A percentile compares a stretch with the other conserved stretches of the same genome.
These are phyloP conservation scores for Ustilago tritici DNA, from an alignment of 1,284 basidiomycete genomes.

Conservation along the genomic window DNA sequence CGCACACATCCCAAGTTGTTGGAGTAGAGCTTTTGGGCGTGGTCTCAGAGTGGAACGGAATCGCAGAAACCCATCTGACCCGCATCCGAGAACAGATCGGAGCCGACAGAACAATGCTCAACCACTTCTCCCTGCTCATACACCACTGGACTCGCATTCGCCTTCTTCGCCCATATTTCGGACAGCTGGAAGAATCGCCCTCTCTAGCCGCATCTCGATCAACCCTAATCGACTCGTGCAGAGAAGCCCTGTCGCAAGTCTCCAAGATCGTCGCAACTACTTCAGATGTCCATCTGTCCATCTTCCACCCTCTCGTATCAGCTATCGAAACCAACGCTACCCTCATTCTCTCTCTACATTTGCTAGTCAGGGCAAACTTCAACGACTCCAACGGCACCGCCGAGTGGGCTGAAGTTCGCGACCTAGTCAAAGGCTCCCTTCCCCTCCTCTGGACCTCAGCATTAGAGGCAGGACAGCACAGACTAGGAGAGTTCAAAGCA, in stretches of 20 bases:
- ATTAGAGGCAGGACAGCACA: conserved; percentile 9
- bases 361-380: conserved; percentile 15
- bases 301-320: conserved; percentile 39
- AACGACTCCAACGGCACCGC: conserved; percentile 24
- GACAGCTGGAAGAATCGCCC: conserved; percentile 12
- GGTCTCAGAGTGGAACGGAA: conserved; percentile 30
- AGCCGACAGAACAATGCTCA: conserved; percentile 25
- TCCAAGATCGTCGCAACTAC: conserved; percentile 33
- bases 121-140: conserved; percentile 34
- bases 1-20: background rate
- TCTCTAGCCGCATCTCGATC: conserved; percentile 16
- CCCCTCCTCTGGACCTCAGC: conserved; percentile 38
- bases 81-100: conserved; percentile 24
- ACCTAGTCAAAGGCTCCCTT: conserved; percentile 24
- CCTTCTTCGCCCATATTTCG: conserved; percentile 27
- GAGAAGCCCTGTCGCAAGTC: conserved; percentile 31
- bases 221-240: conserved; percentile 31
- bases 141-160: conserved; percentile 47
- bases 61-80: conserved; percentile 27
- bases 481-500: conserved; percentile 20
- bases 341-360: conserved; percentile 34
- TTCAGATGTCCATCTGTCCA: conserved; percentile 39
- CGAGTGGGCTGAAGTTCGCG: conserved; percentile 24
- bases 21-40: conserved; percentile 11
- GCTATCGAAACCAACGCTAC: conserved; percentile 35